Evolutionary conservation across 139 green algal genomes (phyloP), one percentile per base, ranked within the genome.

Genomic region (Nannochloris sp.): DNA sequence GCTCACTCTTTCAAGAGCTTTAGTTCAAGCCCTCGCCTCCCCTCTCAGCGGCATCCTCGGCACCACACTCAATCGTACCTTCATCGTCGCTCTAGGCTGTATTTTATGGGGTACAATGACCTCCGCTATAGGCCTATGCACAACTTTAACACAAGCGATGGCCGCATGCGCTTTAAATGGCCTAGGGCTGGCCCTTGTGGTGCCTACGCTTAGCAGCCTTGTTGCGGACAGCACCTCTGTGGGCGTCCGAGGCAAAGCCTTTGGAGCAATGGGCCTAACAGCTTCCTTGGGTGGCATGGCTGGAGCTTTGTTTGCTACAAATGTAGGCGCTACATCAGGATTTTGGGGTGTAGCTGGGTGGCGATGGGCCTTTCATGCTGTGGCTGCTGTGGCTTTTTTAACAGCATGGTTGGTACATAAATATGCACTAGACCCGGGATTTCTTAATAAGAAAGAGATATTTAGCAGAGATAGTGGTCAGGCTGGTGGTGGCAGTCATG

Each of bases 21-120:
- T 92, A 33, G 78, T 88, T 24, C 85, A 81, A 65, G 75, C 73
- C 19, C 35, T 81, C 6, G 27, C 42, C 19, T 68, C 61, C 2
- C 74, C 74, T 14, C 13, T 81, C 9, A 57, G 54, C 14, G 74
- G 74, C 32, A n/a, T 80, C 3, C 14, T 85, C 23, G 78, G 78
- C 30, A 75, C 83, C 64, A 68, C 65, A 15, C 83, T 63, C 38
- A 67, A 92, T 69, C 75, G 85, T 4, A 73, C 73, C 2, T 32
- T 67, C 4, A 77, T 92, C 4, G 73, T 92, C n/a, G 70, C 72
- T 7, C 60, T 44, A n/a, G 85, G 85, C 6, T 82, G 73, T 31
- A 66, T 88, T 33, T 65, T 91, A 6, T 92, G 86, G 86, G 86
- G 82, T n/a, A 62, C 87, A 30, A 89, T 92, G 82, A 89, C 79